Evolutionary conservation across 306 rosid genomes (phyloP), one percentile per base, ranked within the genome.

Genomic region (Ochetophila trinervis): DNA sequence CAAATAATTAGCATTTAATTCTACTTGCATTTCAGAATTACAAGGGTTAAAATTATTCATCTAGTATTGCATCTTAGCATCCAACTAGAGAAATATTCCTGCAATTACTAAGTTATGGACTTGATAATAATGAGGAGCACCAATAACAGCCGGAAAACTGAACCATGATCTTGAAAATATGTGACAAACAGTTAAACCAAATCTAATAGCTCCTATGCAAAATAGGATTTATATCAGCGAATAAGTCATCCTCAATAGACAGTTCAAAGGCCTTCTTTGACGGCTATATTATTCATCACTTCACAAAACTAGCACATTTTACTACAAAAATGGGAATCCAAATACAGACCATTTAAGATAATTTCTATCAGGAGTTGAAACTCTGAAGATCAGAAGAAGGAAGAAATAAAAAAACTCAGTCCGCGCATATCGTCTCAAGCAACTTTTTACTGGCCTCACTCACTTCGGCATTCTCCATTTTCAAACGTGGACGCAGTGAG

Each of bases 401-500:
- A 64, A 22, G 16, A 35, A 14, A 17, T 70, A 50, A 69, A 71
- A 66, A 47, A 62, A 44, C 73, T 93, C 80, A 87, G 63, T 84
- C 94, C 62, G 60, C 84, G 23, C 83, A 77, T 60, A 93, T 75
- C 53, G 74, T 73, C 36, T 87, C 83, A 20, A 93, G 91, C 78
- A 93, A 70, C 76, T 89, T 87, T 76, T 72, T 60, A 71, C 83
- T 61, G 18, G 72, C 86, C 69, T 86, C 90, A 24, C 70, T 78
- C 74, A 90, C 82, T n/a, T 74, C 82, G 74, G 86, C 88, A 16
- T 86, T 83, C 77, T 89, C 99, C 99, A 93, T 93, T 82, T 84
- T 87, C 81, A 93, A 68, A 54, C 90, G 67, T 4, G 80, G 88
- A 2, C 50, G 85, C 79, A 89, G 70, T 6, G 78, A 62, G 16